Conservation (phyloP, 2,329 filamentous ascomycete genomes). For the Verticillium nonalfalfae region DNA sequence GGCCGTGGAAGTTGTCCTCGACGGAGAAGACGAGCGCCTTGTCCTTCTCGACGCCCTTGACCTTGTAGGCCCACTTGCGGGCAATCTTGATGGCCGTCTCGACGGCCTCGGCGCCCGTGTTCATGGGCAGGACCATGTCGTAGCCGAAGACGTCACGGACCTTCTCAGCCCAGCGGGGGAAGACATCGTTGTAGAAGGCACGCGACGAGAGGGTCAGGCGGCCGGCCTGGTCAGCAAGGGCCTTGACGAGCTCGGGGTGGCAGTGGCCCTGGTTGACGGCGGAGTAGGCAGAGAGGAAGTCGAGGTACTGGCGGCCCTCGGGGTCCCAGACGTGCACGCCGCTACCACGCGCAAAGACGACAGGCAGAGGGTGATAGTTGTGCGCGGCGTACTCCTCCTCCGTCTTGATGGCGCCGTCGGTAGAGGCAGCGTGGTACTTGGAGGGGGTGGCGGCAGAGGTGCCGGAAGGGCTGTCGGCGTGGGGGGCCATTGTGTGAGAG, state of each 20-base stretch:
- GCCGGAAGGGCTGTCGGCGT: conserved; percentile 40
- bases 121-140: conserved; percentile 98
- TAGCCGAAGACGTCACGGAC: conserved; percentile 85
- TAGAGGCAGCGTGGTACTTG: conserved; percentile 70
- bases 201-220: conserved; percentile 87
- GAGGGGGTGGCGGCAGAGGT: conserved; percentile 21
- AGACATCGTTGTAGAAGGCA: conserved; percentile 98
- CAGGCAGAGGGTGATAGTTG: conserved; percentile 96
- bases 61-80: conserved; percentile 96
- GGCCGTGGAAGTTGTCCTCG: conserved; percentile 91
- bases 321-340: conserved; percentile 95
- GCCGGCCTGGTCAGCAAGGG: conserved; percentile 81
- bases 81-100: conserved; percentile 96
- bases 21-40: conserved; percentile 82
- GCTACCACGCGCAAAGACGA: conserved; percentile 82
- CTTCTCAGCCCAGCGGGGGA: conserved; percentile 91
- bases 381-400: conserved; percentile 88
- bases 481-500: conserved; percentile 46
- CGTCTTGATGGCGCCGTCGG: conserved; percentile 68
- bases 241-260: conserved; percentile 91
- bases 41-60: conserved; percentile 80
- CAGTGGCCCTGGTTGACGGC: conserved; percentile 98
- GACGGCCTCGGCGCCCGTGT: conserved; percentile 92
- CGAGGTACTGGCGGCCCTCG: conserved; percentile 89
- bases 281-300: conserved; percentile 97